phyloP scores from a whole-genome alignment of 108 stramenopile species.

The Cyclotella baltica region DNA sequence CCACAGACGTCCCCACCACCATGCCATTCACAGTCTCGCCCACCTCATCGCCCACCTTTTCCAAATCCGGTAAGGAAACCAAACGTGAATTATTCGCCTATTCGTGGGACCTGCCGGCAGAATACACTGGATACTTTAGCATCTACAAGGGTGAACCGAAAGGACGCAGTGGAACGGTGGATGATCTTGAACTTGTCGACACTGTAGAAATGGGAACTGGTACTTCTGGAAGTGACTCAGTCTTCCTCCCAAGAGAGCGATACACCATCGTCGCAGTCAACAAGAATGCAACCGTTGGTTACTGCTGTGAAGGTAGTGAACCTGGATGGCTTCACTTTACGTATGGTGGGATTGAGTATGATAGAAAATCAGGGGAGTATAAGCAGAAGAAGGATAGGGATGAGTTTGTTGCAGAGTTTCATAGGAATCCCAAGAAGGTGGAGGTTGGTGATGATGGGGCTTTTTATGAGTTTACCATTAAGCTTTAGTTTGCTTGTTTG shows the following conservation, averaged over 20 bases:
- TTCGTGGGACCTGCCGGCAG: not conserved
- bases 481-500: not conserved
- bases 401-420: conserved; percentile 1
- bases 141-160: not conserved
- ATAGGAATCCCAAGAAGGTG: not conserved
- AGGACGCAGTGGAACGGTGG: not conserved
- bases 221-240: not conserved
- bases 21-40: too few relatives aligned
- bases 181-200: not conserved
- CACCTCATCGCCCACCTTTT: not conserved
- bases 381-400: not conserved
- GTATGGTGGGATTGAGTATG: not conserved
- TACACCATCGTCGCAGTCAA: conserved; percentile 7
- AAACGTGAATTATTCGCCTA: not conserved
- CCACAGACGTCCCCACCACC: too few relatives aligned
- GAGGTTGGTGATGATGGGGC: not conserved
- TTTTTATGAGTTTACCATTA: not conserved
- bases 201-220: not conserved
- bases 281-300: not conserved
- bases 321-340: not conserved
- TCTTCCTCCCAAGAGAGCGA: not conserved
- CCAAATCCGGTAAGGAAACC: not conserved
- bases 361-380: not conserved
- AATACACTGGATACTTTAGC: not conserved
- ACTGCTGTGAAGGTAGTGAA: not conserved